Percentiles rank a stretch among this genome's conserved stretches.
phyloP scores from a whole-genome alignment of 495 filamentous ascomycete species.

The Penicillium robsamsonii region DNA sequence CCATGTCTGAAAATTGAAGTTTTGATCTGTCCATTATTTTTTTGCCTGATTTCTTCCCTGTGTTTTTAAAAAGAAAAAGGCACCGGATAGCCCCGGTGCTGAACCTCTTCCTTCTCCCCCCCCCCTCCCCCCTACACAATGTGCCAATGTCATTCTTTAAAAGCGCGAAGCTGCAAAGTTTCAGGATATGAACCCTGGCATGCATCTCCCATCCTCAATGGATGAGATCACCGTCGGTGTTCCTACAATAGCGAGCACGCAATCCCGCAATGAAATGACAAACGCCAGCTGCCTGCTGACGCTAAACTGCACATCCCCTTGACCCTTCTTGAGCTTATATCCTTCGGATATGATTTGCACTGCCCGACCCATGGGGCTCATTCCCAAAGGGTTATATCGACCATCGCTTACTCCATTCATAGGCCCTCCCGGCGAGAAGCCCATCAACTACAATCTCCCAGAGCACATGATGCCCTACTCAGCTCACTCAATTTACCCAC shows the following conservation, averaged over 20 bases:
- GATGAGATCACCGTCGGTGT: conserved; percentile 25
- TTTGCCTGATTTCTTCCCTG: background rate
- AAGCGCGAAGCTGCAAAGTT: background rate
- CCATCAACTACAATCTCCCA: conserved; percentile 44
- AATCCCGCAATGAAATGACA: conserved; percentile 43
- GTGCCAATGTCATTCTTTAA: background rate
- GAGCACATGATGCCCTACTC: conserved; percentile 48
- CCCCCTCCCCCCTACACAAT: background rate
- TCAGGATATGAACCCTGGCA: background rate
- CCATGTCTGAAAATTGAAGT: conserved; percentile 3
- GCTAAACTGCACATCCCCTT: conserved; percentile 16
- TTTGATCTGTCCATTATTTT: background rate
- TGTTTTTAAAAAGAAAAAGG: background rate
- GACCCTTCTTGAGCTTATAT: conserved; percentile 14
- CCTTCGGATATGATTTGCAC: conserved; percentile 21
- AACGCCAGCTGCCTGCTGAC: conserved; percentile 12
- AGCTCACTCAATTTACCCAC: conserved; percentile 46
- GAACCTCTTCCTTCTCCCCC: background rate
- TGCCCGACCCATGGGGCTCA: conserved; percentile 17
- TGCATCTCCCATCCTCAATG: conserved; percentile 8
- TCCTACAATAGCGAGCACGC: conserved; percentile 40
- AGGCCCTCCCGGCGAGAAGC: conserved; percentile 37
- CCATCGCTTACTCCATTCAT: conserved; percentile 30
- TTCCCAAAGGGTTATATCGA: conserved; percentile 15
- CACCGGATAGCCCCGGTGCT: background rate